phyloP scores from a whole-genome alignment of 2,329 filamentous ascomycete species.

The Aspergillus terreus region DNA sequence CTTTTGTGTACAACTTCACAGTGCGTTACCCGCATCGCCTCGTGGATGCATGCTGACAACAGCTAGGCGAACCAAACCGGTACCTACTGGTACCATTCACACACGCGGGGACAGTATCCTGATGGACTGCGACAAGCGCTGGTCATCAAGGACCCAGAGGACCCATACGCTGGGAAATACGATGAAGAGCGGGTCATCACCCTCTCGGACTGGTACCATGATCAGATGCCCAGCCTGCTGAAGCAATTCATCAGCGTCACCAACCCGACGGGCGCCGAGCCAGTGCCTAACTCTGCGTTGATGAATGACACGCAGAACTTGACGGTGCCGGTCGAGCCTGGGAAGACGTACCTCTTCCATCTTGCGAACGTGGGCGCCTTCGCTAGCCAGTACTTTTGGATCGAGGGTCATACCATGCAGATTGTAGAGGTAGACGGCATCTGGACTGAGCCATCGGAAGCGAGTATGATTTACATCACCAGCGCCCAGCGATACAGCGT shows the following conservation, averaged over 20 bases:
- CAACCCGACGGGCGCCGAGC: constrained; percentile 60
- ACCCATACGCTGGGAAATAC: constrained; percentile 17
- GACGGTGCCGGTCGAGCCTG: constrained; percentile 56
- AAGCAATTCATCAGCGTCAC: constrained; percentile 26
- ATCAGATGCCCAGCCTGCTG: neutral
- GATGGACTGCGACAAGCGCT: constrained; percentile 67
- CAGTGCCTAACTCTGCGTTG: constrained; percentile 62
- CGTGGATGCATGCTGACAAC: neutral
- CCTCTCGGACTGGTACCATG: constrained; percentile 4
- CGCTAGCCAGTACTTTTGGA: constrained; percentile 48
- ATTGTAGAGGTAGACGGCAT: constrained; percentile 72
- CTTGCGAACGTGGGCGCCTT: constrained; percentile 74
- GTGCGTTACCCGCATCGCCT: constrained; percentile 37
- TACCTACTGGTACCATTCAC: constrained; percentile 66
- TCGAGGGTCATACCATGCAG: constrained; percentile 56
- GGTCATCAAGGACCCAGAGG: constrained; percentile 59
- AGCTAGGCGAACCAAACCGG: constrained; percentile 37
- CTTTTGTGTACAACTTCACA: constrained; percentile 66
- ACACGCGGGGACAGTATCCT: constrained; percentile 61
- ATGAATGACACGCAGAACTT: constrained; percentile 65
- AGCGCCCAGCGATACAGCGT: constrained; percentile 62
- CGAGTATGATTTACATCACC: constrained; percentile 62
- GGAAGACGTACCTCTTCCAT: constrained; percentile 70
- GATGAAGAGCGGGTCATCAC: constrained; percentile 3
- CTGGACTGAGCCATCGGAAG: constrained; percentile 59